Percentiles rank a stretch among this genome's conserved stretches.
Conservation (phyloP, 2,329 filamentous ascomycete species). For the Phyllosticta citrichinensis region DNA sequence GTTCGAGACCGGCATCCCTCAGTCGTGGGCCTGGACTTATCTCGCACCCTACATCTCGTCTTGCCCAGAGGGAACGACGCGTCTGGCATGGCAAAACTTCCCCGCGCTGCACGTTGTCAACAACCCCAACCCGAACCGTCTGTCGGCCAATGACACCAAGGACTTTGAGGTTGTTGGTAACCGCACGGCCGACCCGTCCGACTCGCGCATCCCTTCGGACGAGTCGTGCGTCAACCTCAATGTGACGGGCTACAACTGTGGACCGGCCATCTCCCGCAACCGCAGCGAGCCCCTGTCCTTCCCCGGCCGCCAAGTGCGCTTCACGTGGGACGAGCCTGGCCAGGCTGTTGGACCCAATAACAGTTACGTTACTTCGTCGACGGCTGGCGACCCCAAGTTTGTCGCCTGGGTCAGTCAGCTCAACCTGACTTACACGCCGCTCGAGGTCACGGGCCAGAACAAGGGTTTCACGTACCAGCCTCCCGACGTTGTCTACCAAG, state of each 20-base stretch:
- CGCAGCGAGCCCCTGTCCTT: conserved; percentile 61
- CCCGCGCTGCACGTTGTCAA: conserved; percentile 62
- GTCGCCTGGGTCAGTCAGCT: conserved; percentile 71
- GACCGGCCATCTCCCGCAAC: conserved; percentile 57
- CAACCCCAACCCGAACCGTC: conserved; percentile 63
- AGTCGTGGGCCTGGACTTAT: conserved; percentile 76
- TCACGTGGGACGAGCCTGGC: conserved; percentile 65
- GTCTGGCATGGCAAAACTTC: conserved; percentile 78
- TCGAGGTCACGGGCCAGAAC: conserved; percentile 55
- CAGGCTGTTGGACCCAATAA: conserved; percentile 67
- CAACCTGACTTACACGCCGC: conserved; percentile 41
- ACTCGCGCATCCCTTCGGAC: conserved; percentile 33
- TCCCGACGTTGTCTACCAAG: conserved; percentile 54
- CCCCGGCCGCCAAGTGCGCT: conserved; percentile 59
- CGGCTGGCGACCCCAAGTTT: conserved; percentile 50
- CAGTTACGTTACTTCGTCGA: conserved; percentile 59
- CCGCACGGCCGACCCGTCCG: conserved; percentile 46
- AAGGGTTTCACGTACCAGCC: conserved; percentile 64
- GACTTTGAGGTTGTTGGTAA: conserved; percentile 55
- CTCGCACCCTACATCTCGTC: conserved; percentile 71
- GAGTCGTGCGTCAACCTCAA: conserved; percentile 51
- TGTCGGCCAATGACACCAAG: conserved; percentile 51
- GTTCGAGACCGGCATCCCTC: conserved; percentile 70
- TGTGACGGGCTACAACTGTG: conserved; percentile 46
- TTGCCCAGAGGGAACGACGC: conserved; percentile 63